A percentile compares a stretch with the other conserved stretches of the same genome.
Conservation (phyloP, 2,329 filamentous ascomycete species). For the Mollisiaceae sp. region DNA sequence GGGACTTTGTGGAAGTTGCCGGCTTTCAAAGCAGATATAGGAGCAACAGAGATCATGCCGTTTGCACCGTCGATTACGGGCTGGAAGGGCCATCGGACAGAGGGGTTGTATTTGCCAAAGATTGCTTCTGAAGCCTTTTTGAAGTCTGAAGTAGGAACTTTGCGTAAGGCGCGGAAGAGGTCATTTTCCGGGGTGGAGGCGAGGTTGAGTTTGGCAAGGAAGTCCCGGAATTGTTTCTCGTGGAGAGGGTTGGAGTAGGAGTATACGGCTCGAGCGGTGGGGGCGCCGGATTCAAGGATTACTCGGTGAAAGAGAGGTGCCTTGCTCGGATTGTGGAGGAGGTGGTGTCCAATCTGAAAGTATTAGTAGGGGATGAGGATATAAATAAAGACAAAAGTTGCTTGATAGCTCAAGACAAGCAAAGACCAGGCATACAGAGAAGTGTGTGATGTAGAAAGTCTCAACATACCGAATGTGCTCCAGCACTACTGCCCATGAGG, state of each 20-base stretch:
- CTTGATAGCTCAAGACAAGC: too few species aligned
- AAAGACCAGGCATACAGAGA: too few species aligned
- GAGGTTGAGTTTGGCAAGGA: constrained; percentile 58
- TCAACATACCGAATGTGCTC: constrained; percentile 61
- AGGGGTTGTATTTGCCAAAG: constrained; percentile 50
- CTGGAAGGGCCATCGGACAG: constrained; percentile 68
- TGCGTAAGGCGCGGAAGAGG: constrained; percentile 58
- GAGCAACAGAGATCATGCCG: constrained; percentile 60
- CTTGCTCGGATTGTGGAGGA: constrained; percentile 54
- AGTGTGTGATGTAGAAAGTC: neutral
- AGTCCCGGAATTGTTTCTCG: constrained; percentile 59
- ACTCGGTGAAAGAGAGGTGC: constrained; percentile 54
- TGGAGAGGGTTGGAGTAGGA: constrained; percentile 60
- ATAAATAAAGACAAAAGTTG: neutral
- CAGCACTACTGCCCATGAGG: constrained; percentile 65
- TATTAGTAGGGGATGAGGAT: constrained; percentile 10
- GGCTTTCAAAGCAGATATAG: constrained; percentile 62
- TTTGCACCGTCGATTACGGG: constrained; percentile 65
- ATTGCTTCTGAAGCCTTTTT: constrained; percentile 50
- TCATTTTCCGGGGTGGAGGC: constrained; percentile 49
- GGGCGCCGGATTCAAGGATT: constrained; percentile 61
- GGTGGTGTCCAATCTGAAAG: constrained; percentile 67
- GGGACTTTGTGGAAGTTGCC: constrained; percentile 60
- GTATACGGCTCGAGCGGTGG: constrained; percentile 60
- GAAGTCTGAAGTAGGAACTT: constrained; percentile 47